A percentile compares a stretch with the other conserved stretches of the same genome.
Evolutionary conservation across 2,329 filamentous ascomycete species (phyloP).

Genomic region (Aspergillus novofumigatus): DNA sequence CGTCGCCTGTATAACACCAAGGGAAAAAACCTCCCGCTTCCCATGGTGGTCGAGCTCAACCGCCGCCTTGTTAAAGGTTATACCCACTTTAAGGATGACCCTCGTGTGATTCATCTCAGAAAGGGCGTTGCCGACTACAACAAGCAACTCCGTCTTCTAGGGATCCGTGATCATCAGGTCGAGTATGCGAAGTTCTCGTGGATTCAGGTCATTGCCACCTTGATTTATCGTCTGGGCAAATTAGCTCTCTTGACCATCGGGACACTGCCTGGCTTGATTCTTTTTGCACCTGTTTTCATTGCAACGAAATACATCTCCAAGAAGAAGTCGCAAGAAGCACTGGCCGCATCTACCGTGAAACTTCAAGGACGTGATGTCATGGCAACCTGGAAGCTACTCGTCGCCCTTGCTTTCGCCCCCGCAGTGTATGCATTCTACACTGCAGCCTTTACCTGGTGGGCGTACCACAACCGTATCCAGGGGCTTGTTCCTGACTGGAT

Average conservation of each 20-base stretch:
- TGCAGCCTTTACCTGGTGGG: constrained; percentile 67
- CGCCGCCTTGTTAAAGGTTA: constrained; percentile 87
- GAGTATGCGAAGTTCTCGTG: constrained; percentile 83
- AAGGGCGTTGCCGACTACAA: constrained; percentile 81
- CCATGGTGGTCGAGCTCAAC: constrained; percentile 91
- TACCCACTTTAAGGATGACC: constrained; percentile 85
- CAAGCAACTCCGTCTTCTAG: constrained; percentile 75
- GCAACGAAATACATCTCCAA: constrained; percentile 77
- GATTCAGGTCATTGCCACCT: constrained; percentile 67
- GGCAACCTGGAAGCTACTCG: constrained; percentile 89
- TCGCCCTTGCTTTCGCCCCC: constrained; percentile 79
- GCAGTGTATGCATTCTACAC: constrained; percentile 80
- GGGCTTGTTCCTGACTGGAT: constrained; percentile 78
- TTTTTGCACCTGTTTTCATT: constrained; percentile 87
- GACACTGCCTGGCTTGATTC: constrained; percentile 77
- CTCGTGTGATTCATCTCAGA: constrained; percentile 71
- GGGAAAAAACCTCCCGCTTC: constrained; percentile 86
- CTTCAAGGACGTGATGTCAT: constrained; percentile 84
- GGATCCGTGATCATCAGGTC: constrained; percentile 89
- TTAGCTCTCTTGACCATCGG: constrained; percentile 71
- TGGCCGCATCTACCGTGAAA: constrained; percentile 84
- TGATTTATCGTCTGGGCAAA: constrained; percentile 77
- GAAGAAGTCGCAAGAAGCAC: constrained; percentile 75
- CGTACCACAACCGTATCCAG: constrained; percentile 74
- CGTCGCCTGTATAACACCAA: constrained; percentile 90